Base-by-base conservation (phyloP, 2,329 filamentous ascomycete species). In the Microdochium paspali region DNA sequence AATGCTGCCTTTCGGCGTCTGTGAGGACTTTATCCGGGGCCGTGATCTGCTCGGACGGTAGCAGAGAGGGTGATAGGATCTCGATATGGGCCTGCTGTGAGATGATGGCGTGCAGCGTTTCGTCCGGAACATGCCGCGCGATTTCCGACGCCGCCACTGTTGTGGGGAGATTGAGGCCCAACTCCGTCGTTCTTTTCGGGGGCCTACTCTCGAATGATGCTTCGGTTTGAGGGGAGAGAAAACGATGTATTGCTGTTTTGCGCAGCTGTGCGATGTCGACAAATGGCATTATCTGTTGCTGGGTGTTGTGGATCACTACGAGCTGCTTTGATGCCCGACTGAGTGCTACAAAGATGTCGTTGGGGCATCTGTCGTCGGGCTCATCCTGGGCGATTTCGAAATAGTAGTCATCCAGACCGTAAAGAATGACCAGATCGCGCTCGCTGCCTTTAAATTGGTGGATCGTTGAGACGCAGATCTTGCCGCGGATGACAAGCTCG, bases 371-470 rank as follows among this genome's bases (percentile, higher is more conserved):
- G 32, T 61, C 54, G n/a, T 61, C 58, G 3, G 58, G 58, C n/a
- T 55, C 42, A 40, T 60, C 49, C 10, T 58, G 54, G 1, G 54
- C 60, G 20, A 47, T 50, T 4, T 46, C 4, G 24, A 63, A 63
- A 44, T 56, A 64, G 0, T 52, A 51, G 12, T 54, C 45, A 32
- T 63, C 58, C 0, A 58, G 50, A 4, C 52, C 56, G 25, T 59
- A 48, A 2, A 63, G 47, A 35, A 64, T 57, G 3, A 63, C 40
- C 2, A 64, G 46, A 30, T 60, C 49, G 15, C 61, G 59, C 49
- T 64, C 60, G 39, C 53, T 58, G 4, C 61, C 61, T 39, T 64
- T 64, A 49, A 64, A 64, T 32, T 62, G 58, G 30, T 64, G 61
- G 40, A 61, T 61, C 0, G 58, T 61, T 13, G 59, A 61, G 10